Conservation (phyloP, 805 yeast species). For the Candida boidinii region DNA sequence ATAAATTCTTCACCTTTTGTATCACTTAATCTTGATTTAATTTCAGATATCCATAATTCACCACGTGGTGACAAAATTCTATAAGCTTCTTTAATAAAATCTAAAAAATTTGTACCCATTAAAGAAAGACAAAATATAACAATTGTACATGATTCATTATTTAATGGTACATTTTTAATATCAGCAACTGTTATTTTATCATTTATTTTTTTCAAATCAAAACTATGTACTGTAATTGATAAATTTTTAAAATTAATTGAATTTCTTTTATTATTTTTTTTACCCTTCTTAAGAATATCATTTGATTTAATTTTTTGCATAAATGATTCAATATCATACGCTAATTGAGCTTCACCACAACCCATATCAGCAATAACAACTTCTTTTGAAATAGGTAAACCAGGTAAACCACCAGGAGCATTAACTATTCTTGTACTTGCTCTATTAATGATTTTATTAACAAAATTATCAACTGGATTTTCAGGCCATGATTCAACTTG, state of each 20-base stretch:
- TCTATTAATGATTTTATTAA: constrained; percentile 55
- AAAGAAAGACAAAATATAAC: constrained; percentile 92
- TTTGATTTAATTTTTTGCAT: constrained; percentile 29
- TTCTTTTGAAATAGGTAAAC: constrained; percentile 42
- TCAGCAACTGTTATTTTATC: constrained; percentile 94
- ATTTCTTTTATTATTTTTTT: constrained; percentile 1
- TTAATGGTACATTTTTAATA: constrained; percentile 80
- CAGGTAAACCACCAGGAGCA: constrained; percentile 96
- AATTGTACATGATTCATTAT: constrained; percentile 68
- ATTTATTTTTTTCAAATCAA: constrained; percentile 86
- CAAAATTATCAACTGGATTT: constrained; percentile 92
- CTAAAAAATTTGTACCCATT: constrained; percentile 96
- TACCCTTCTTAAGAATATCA: constrained; percentile 11
- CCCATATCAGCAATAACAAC: constrained; percentile 97
- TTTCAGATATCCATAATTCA: constrained; percentile 95
- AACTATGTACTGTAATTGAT: constrained; percentile 68
- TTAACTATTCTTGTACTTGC: constrained; percentile 55
- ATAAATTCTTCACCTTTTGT: constrained; percentile 74
- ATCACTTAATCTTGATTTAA: constrained; percentile 83
- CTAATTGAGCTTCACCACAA: constrained; percentile 93
- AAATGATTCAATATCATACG: constrained; percentile 53
- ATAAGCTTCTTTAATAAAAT: constrained; percentile 84
- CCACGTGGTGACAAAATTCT: constrained; percentile 85
- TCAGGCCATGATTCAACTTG: constrained; percentile 98
- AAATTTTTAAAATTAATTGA: constrained; percentile 28